Base-by-base conservation (phyloP, 768 basidiomycete genomes). In the Podaxis sp. region DNA sequence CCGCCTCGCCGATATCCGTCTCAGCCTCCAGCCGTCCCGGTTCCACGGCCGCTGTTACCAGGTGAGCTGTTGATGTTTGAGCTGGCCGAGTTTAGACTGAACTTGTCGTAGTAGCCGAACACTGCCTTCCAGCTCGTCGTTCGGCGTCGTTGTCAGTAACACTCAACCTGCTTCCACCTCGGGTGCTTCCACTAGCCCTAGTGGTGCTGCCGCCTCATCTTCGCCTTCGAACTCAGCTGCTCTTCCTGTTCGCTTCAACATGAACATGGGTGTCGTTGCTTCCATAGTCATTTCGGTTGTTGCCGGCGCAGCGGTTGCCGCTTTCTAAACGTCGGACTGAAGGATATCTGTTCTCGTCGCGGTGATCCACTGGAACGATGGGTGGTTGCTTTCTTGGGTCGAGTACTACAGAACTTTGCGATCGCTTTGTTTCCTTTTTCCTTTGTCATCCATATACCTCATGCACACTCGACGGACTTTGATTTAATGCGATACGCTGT, bases 281-380 rank as follows among this genome's bases (percentile, higher is more conserved):
- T 66, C 55, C 36, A 51, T 56, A 66, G 65, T 58, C 29, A 57
- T 58, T 38, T 82, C 83, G 19, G 80, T 75, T 0, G 68, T 80
- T 41, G 84, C 80, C 41, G 86, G 85, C 41, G 82, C 75, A 24
- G 82, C 71, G 13, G 67, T 79, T 63, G 74, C 81, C 50, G 73
- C 72, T 0, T 76, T 85, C 67, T 86, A 74, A 75, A 12, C 17
- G 19, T 51, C 12, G 19, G 41, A 19, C 36, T 22, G 9, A 22
- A 19, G 43, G 13, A 56, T 47, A 12, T 29, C 19, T 24, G 27
- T 15, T 40, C n/a, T 33, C 22, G 4, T 17, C 9, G 41, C 6
- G n/a, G 40, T 40, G 27, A 13, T 50, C 13, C 13, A 27, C 11
- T 7, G 49, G 24, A 50, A 11, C 12, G 13, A 2, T 46, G 19